phyloP scores from a whole-genome alignment of 306 rosid genomes.

The Cicer yamashitae region DNA sequence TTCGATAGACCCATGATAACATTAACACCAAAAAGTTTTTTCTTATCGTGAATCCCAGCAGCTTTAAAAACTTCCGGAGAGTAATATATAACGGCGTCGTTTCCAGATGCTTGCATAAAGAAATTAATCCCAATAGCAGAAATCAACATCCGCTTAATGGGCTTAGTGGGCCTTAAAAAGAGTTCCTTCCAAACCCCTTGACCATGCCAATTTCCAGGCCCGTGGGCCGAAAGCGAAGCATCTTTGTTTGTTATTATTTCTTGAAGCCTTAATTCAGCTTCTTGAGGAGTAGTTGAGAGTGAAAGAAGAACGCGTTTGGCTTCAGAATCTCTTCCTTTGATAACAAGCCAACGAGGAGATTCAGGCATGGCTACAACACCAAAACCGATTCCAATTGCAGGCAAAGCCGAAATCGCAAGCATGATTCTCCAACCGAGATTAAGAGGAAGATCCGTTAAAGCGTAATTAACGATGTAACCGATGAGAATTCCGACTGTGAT shows the following conservation, averaged over 20 bases:
- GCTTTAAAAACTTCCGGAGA: conserved; percentile 71
- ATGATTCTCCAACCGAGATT: conserved; percentile 68
- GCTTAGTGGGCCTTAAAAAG: conserved; percentile 54
- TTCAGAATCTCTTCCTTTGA: conserved; percentile 55
- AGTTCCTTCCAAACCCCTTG: conserved; percentile 75
- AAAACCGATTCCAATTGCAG: conserved; percentile 59
- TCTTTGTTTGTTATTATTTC: conserved; percentile 57
- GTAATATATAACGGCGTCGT: conserved; percentile 85
- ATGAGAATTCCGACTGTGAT: conserved; percentile 74
- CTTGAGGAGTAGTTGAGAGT: conserved; percentile 53
- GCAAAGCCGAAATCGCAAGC: conserved; percentile 73
- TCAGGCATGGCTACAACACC: conserved; percentile 76
- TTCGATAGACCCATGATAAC: conserved; percentile 74
- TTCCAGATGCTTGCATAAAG: conserved; percentile 96
- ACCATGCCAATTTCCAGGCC: conserved; percentile 43
- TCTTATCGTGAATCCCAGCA: conserved; percentile 61
- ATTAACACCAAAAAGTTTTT: conserved; percentile 67
- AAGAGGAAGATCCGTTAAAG: conserved; percentile 55
- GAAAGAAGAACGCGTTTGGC: conserved; percentile 55
- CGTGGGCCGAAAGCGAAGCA: conserved; percentile 29
- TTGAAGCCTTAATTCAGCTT: conserved; percentile 59
- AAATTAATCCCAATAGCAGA: conserved; percentile 80
- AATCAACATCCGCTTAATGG: conserved; percentile 64
- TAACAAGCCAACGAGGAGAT: conserved; percentile 78
- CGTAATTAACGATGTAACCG: conserved; percentile 69